A percentile compares a stretch with the other conserved stretches of the same genome.
Evolutionary conservation across 2,329 filamentous ascomycete genomes (phyloP).

Genomic region (Pyricularia sp.): DNA sequence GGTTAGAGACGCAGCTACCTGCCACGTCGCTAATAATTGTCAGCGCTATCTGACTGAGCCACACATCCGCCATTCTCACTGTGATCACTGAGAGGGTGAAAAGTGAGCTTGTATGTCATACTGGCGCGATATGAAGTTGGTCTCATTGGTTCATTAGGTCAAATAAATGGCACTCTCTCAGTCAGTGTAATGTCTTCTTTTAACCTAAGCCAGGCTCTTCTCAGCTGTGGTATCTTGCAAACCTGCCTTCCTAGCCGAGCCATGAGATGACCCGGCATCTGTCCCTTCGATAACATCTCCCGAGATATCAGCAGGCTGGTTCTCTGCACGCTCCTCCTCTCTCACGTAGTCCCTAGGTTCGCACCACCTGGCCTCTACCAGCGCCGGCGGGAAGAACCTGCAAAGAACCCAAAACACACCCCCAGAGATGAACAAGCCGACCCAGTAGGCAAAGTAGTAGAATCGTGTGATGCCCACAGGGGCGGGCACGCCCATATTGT

Average conservation of each 20-base stretch:
- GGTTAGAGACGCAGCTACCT: too few species aligned
- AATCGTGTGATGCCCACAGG: constrained; percentile 28
- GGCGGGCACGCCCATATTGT: constrained; percentile 27
- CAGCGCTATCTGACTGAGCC: too few species aligned
- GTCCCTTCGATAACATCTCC: not conserved
- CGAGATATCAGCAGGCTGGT: not conserved
- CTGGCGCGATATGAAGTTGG: too few species aligned
- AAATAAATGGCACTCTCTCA: too few species aligned
- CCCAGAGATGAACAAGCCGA: constrained; percentile 36
- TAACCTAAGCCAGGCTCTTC: not conserved
- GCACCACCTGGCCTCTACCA: constrained; percentile 10
- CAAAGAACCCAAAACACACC: constrained; percentile 12
- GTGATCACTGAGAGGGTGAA: too few species aligned
- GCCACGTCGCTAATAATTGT: too few species aligned
- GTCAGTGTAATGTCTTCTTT: too few species aligned
- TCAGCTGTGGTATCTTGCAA: not conserved
- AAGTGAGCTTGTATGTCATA: too few species aligned
- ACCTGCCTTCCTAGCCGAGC: not conserved
- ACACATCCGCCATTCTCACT: too few species aligned
- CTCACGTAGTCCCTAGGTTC: constrained; percentile 9
- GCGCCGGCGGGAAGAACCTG: constrained; percentile 11
- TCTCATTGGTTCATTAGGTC: too few species aligned
- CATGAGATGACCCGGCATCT: not conserved
- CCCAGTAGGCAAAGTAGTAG: constrained; percentile 47
- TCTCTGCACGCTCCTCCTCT: not conserved